A percentile compares a stretch with the other conserved stretches of the same genome.
phyloP scores from a whole-genome alignment of 129 eudicot species.

The Saposhnikovia divaricata region DNA sequence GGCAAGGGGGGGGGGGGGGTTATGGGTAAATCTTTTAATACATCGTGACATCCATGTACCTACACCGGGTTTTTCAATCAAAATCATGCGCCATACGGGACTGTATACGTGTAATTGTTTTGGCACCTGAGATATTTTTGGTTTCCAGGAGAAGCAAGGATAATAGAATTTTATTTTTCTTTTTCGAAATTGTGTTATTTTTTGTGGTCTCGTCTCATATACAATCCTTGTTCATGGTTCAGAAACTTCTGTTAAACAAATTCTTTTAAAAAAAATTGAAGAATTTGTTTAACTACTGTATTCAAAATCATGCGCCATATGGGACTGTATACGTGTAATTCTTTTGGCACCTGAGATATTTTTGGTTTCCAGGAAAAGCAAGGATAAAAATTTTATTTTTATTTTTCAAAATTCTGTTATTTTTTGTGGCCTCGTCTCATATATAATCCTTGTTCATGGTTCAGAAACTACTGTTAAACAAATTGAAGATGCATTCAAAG shows the following conservation, averaged over 20 bases:
- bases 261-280: slow-evolving; percentile 1
- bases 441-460: slow-evolving; percentile 18
- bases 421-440: slow-evolving; percentile 8
- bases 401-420: not conserved
- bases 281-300: no score
- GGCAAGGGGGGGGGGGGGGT: no score
- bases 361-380: not conserved
- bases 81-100: not conserved
- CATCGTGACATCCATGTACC: not conserved
- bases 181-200: not conserved
- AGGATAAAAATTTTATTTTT: not conserved
- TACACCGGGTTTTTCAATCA: not conserved
- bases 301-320: not conserved
- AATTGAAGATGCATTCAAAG: slow-evolving; percentile 92
- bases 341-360: not conserved
- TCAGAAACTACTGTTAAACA: slow-evolving; percentile 85
- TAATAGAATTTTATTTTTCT: not conserved
- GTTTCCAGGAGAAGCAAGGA: not conserved
- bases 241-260: slow-evolving; percentile 91
- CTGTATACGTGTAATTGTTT: not conserved
- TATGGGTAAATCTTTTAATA: not conserved
- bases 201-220: slow-evolving; percentile 11
- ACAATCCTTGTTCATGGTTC: slow-evolving; percentile 19
- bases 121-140: not conserved
- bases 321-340: not conserved